Base-by-base conservation (phyloP, 2,329 filamentous ascomycete species). In the Nemania sp. region DNA sequence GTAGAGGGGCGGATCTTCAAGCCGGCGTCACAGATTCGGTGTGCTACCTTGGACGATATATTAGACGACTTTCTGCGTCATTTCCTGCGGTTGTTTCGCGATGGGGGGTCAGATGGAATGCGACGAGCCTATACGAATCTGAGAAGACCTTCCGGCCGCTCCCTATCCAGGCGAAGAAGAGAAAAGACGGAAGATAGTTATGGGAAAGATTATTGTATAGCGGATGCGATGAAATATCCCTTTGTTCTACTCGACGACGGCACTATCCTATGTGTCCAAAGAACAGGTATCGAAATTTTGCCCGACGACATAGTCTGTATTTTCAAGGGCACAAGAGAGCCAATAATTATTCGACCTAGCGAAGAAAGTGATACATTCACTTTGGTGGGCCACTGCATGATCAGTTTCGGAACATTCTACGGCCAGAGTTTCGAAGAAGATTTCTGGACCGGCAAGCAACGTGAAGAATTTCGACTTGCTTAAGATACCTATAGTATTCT, bases 251-350 rank as follows among this genome's bases (percentile, higher is more conserved):
- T 63, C 1, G 11, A 28, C 2, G 59, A 65, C 11, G 61, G 63
- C 15, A 56, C 60, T 2, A 50, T 65, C 2, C 30, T 15, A 3
- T 54, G 19, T 3, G 24, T 45, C 24, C 17, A 0, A 0, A 60
- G 59, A 8, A 11, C 8, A 0, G 52, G 42, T 26, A 44, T 31
- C 8, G 22, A 56, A 2, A 43, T 61, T 14, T 23, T 23, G 22
- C 15, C 41, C 1, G 42, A 50, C 8, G 63, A 65, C 23, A 1
- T 63, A 3, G 12, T 65, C n/a, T 65, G 61, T 30, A 0, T 61
- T 2, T 61, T 64, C n/a, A 60, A 63, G 33, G 59, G 59, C 9
- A 47, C 55, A 6, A 8, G 2, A 3, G 1, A 17, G 1, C 41
- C 43, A 2, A 49, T 41, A 37, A 22, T 64, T 2, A 11, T 64